Base-by-base conservation (phyloP, 208 protist species). In the Acanthamoeba divionensis region DNA sequence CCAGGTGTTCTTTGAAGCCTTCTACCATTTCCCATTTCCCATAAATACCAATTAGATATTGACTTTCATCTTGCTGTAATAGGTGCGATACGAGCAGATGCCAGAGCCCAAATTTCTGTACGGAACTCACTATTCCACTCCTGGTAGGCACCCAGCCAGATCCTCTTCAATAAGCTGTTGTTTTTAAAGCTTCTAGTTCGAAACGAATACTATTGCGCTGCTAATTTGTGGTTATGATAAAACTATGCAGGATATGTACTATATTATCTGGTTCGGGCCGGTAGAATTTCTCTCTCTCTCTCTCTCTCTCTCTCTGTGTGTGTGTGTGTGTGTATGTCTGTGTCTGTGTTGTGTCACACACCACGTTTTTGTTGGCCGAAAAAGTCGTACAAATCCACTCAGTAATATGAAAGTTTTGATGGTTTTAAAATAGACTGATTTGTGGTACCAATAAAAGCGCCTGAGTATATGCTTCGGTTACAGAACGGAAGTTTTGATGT, bases 111-210 rank as follows among this genome's bases (percentile, higher is more conserved):
- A 89, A 48, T 97, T 97, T 60, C 92, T 99, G 0, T 99, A 98
- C 88, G 97, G 97, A 4, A 98, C 97, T 8, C 98, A 99, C 93
- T 99, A 99, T 92, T 98, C 96, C 18, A 97, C 96, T 18, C 96
- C 97, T 0, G 97, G 77, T 65, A 26, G 0, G 52, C 75, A 12
- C 2, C 12, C 41, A 15, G n/a, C n/a, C 52, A 60, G 18, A 18
- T 60, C 52, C n/a, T 18, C 18, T n/a, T 60, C 18, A 60, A 18
- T n/a, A 60, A 60, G 52, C 52, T 18, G 18, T 60, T 60, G 18
- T 60, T 60, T 60, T 60, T 60, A 24, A 18, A 60, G 52, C 52
- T 60, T n/a, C n/a, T n/a, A n/a, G n/a, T n/a, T n/a, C n/a, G n/a
- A n/a, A n/a, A n/a, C n/a, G n/a, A n/a, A n/a, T n/a, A n/a, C n/a